These are phyloP conservation scores for Oxalis stricta DNA, from an alignment of 441 rosid genomes.

Conservation along the genomic window DNA sequence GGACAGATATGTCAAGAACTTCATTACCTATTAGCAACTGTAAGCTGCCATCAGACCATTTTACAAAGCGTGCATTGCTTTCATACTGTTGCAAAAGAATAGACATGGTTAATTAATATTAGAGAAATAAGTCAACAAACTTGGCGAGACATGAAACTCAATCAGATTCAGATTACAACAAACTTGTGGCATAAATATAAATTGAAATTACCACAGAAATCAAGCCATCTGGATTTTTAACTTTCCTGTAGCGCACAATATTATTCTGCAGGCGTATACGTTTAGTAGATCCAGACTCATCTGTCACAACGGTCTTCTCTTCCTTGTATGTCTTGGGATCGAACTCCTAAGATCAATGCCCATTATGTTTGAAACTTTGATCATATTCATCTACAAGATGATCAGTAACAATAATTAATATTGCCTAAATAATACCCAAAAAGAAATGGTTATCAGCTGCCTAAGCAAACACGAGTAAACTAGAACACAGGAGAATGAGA, in stretches of 20 bases:
- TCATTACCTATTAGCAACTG: constrained; percentile 91
- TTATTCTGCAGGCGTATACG: constrained; percentile 87
- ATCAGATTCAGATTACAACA: too few relatives aligned
- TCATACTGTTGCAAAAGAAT: constrained; percentile 36
- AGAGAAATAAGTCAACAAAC: neutral
- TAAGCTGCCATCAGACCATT: constrained; percentile 98
- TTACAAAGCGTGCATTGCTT: constrained; percentile 96
- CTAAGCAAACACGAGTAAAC: too few relatives aligned
- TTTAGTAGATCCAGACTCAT: constrained; percentile 70
- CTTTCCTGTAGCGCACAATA: constrained; percentile 77
- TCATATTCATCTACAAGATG: constrained; percentile 71
- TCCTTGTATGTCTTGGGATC: constrained; percentile 88
- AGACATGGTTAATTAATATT: neutral
- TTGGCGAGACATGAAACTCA: neutral
- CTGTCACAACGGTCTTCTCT: constrained; percentile 76
- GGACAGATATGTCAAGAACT: constrained; percentile 93
- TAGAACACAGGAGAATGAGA: constrained; percentile 7
- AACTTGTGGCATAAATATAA: too few relatives aligned
- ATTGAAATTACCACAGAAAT: constrained; percentile 43
- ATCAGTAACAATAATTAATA: constrained; percentile 4
- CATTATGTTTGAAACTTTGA: constrained; percentile 94
- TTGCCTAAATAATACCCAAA: too few relatives aligned
- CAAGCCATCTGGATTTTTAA: constrained; percentile 55
- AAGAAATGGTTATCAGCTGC: too few relatives aligned
- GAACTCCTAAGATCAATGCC: constrained; percentile 84